These are phyloP conservation scores for Schizochytrium sp. DNA, from an alignment of 108 stramenopile genomes.

Conservation along the genomic window DNA sequence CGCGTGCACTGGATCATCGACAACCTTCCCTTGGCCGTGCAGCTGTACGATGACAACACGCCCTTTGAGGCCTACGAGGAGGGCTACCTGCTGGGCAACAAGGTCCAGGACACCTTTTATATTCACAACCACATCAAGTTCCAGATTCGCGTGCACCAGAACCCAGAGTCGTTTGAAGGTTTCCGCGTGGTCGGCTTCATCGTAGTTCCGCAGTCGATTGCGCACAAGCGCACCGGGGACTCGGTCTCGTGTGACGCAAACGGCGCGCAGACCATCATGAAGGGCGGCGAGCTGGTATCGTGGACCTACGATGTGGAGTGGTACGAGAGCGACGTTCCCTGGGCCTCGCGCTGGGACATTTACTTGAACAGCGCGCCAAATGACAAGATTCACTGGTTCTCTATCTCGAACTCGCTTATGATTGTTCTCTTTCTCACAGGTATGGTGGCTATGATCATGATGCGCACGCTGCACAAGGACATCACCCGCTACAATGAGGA, in stretches of 20 bases:
- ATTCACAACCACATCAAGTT: slow-evolving; percentile 84
- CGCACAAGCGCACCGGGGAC: slow-evolving; percentile 45
- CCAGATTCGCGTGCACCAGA: slow-evolving; percentile 61
- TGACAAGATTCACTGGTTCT: slow-evolving; percentile 97
- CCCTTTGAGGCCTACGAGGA: slow-evolving; percentile 35
- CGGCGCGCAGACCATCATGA: background rate
- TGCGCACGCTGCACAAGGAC: slow-evolving; percentile 86
- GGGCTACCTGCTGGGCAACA: slow-evolving; percentile 71
- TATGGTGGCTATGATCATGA: slow-evolving; percentile 87
- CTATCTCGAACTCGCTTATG: slow-evolving; percentile 95
- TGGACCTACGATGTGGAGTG: slow-evolving; percentile 92
- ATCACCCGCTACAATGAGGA: slow-evolving; percentile 96
- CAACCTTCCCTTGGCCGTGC: slow-evolving; percentile 58
- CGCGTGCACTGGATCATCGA: slow-evolving; percentile 76
- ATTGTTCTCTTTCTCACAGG: slow-evolving; percentile 94
- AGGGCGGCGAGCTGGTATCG: slow-evolving; percentile 44
- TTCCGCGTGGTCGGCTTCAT: slow-evolving; percentile 86
- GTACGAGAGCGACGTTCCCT: slow-evolving; percentile 65
- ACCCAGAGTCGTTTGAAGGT: slow-evolving; percentile 35
- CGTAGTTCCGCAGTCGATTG: slow-evolving; percentile 64
- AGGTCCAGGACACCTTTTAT: slow-evolving; percentile 44
- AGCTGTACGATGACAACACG: background rate
- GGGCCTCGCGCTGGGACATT: slow-evolving; percentile 98
- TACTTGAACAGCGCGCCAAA: slow-evolving; percentile 82
- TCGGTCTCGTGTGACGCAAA: background rate